Evolutionary conservation across 2,329 filamentous ascomycete genomes (phyloP), one percentile per base, ranked within the genome.

Genomic region (Tolypocladium amazonense): DNA sequence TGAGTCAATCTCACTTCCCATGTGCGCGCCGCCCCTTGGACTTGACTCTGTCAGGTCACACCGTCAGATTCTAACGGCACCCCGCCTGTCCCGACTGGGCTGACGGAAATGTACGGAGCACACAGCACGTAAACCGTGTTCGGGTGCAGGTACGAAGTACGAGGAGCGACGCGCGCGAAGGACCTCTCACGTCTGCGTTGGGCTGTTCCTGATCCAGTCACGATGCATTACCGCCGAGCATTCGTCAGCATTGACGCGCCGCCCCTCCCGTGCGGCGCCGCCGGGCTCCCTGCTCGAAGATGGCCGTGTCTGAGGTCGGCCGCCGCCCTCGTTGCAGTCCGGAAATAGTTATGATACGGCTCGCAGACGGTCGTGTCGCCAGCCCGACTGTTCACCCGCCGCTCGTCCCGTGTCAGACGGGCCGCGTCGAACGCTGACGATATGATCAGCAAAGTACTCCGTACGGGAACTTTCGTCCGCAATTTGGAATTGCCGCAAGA

Each of bases 1-100:
- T 63, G 60, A 60, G 60, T 62, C 62, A 60, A 64, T 64, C 63
- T 63, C 55, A 62, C 62, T 63, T 63, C 56, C 57, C 62, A 62
- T 64, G 61, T 62, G 62, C 58, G 53, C 56, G 54, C 15, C 33
- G 30, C 50, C 50, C 50, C 23, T 43, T 35, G 35, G 35, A 58
- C 47, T 23, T 23, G 45, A 12, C 47, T 39, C 39, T 41, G 30
- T n/a, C 27, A 35, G 20, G 50, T 53, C 20, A 33, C 50, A 53
- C 50, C 50, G 8, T 35, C 27, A 6, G 30, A 30, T 35, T 35
- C 30, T 35, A 33, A 12, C 18, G 50, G 50, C 50, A 53, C 50
- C 18, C 50, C 45, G 11, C 41, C 18, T 43, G 50, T 15, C 18
- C 18, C 30, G 18, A 20, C 47, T 18, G 18, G 27, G 15, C 18